Base-by-base conservation (phyloP, 2,329 filamentous ascomycete species). In the Pochonia chlamydosporia region DNA sequence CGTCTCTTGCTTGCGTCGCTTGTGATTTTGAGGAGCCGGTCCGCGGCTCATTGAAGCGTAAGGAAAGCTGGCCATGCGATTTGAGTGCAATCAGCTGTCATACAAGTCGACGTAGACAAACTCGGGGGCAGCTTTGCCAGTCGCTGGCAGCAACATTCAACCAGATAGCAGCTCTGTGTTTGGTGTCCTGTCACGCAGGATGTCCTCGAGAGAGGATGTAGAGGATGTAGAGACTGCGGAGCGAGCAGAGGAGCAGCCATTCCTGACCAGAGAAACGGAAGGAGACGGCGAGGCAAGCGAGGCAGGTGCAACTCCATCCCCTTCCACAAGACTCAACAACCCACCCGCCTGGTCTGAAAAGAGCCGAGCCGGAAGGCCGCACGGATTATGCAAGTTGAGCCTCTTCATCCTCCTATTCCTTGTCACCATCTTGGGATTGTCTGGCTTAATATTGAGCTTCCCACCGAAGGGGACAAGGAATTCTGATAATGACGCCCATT, bases 371-470 rank as follows among this genome's bases (percentile, higher is more conserved):
- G 14, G 42, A 18, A 24, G 26, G 10, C 14, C 21, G 13, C 33
- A 30, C 26, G 28, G 43, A 13, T 37, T 48, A 16, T 53, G 53
- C 41, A 52, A 47, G 25, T 45, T 56, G 14, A 11, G 30, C 7
- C 7, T 56, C 13, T 56, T 60, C n/a, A 41, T 55, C n/a, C 31
- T 55, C n/a, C 43, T 62, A 1, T 48, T 55, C 6, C 26, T 58
- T 4, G 3, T 58, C 13, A 62, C 60, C 2, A 37, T 61, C 11
- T 45, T 64, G 1, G 44, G 37, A 0, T 46, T 65, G 1, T 47
- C 55, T 8, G 50, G 43, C 2, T 33, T 62, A 1, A 44, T 56
- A 3, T 47, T 66, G 3, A 49, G 47, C 8, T 52, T 60, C 24
- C 47, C 52, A 5, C 44, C 49, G 2, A 24, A 9, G 5, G 28